phyloP scores from a whole-genome alignment of 805 yeast genomes.

The Starmerella cellae region DNA sequence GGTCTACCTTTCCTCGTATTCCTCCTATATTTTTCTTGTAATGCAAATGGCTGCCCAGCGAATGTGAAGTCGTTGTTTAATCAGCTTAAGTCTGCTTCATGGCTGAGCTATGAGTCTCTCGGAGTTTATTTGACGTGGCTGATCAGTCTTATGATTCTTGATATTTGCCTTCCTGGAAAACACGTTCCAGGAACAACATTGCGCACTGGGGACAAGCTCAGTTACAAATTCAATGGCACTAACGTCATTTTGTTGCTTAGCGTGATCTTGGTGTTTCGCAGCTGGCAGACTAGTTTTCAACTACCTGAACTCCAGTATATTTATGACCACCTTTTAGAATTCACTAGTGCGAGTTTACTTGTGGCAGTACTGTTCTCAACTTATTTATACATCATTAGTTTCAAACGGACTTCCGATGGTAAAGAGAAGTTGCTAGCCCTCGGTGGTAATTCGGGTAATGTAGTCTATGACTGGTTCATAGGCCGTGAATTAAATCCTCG shows the following conservation, averaged over 20 bases:
- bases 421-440: slow-evolving; percentile 56
- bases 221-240: slow-evolving; percentile 73
- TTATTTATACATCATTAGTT: slow-evolving; percentile 56
- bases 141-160: slow-evolving; percentile 46
- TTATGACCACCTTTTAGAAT: slow-evolving; percentile 51
- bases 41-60: slow-evolving; percentile 34
- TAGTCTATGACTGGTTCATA: slow-evolving; percentile 84
- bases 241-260: slow-evolving; percentile 35
- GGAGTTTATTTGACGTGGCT: slow-evolving; percentile 63
- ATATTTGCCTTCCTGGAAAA: slow-evolving; percentile 53
- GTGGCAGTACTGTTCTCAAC: slow-evolving; percentile 52
- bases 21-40: slow-evolving; percentile 46
- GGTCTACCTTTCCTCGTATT: slow-evolving; percentile 56
- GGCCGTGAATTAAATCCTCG: slow-evolving; percentile 95
- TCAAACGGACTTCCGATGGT: slow-evolving; percentile 26
- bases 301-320: slow-evolving; percentile 73
- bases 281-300: slow-evolving; percentile 36
- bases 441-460: slow-evolving; percentile 73
- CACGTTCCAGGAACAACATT: slow-evolving; percentile 50
- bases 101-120: slow-evolving; percentile 36
- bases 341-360: slow-evolving; percentile 48
- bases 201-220: slow-evolving; percentile 60
- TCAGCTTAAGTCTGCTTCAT: slow-evolving; percentile 13
- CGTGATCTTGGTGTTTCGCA: slow-evolving; percentile 38
- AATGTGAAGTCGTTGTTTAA: slow-evolving; percentile 13